A percentile compares a stretch with the other conserved stretches of the same genome.
Evolutionary conservation across 148 eudicot genomes (phyloP).

Genomic region (Arbutus unedo): DNA sequence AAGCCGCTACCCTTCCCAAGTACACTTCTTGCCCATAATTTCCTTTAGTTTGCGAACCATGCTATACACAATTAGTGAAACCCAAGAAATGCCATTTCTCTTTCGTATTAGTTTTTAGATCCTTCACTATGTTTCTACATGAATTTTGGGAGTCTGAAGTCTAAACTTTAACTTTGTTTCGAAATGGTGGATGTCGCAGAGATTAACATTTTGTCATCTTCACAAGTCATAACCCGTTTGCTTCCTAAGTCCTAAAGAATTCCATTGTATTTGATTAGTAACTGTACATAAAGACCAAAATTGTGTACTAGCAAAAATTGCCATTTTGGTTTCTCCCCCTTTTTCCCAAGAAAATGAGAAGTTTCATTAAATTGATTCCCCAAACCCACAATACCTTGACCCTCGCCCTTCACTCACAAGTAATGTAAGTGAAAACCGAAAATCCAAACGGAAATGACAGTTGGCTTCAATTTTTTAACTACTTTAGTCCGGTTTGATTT

Average conservation of each 20-base stretch:
- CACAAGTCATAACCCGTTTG: neutral
- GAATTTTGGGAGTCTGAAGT: neutral
- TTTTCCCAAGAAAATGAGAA: neutral
- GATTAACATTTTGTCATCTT: neutral
- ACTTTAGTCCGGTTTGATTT: too few relatives aligned
- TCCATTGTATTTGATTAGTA: neutral
- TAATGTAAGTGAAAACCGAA: too few relatives aligned
- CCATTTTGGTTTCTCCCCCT: neutral
- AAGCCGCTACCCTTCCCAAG: slow-evolving; percentile 51
- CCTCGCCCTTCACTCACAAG: too few relatives aligned
- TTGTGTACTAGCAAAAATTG: neutral
- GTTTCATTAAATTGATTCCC: neutral
- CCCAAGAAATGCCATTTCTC: neutral
- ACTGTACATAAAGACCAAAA: neutral
- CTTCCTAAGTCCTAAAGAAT: neutral
- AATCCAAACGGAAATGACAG: too few relatives aligned
- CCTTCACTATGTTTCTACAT: neutral
- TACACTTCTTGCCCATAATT: slow-evolving; percentile 17
- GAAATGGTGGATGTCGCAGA: neutral
- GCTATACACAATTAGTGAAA: neutral
- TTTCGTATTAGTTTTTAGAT: neutral
- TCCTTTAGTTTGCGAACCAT: neutral
- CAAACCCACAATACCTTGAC: neutral
- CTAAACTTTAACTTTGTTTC: neutral
- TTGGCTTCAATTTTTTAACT: too few relatives aligned